Evolutionary conservation across 2,329 filamentous ascomycete species (phyloP).

Genomic region (Plectosphaerella sp.): DNA sequence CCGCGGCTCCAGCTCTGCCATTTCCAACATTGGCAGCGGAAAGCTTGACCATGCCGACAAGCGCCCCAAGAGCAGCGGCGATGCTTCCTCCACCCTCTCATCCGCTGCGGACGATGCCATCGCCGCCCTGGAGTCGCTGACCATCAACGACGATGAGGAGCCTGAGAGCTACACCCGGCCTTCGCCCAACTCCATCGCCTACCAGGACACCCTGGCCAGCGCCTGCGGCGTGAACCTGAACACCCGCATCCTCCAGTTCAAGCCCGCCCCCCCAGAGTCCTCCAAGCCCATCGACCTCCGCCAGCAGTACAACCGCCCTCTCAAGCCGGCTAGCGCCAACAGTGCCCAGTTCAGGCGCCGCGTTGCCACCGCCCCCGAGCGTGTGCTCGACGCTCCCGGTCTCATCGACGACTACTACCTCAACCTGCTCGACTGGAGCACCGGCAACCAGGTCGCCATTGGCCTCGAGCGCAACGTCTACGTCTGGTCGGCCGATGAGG

Average conservation of each 20-base stretch:
- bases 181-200: slow-evolving; percentile 83
- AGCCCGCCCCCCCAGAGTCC: slow-evolving; percentile 95
- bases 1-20: slow-evolving; percentile 82
- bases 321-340: slow-evolving; percentile 69
- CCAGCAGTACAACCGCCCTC: slow-evolving; percentile 94
- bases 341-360: slow-evolving; percentile 87
- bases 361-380: slow-evolving; percentile 90
- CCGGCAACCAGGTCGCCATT: slow-evolving; percentile 95
- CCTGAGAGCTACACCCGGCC: slow-evolving; percentile 67
- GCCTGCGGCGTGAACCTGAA: slow-evolving; percentile 91
- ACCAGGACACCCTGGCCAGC: slow-evolving; percentile 84
- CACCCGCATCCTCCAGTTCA: slow-evolving; percentile 95
- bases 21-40: slow-evolving; percentile 73
- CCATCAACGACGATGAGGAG: slow-evolving; percentile 67
- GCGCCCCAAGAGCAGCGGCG: slow-evolving; percentile 65
- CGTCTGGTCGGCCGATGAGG: slow-evolving; percentile 95
- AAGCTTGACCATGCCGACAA: slow-evolving; percentile 74
- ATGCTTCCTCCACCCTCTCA: slow-evolving; percentile 72
- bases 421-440: slow-evolving; percentile 97
- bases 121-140: slow-evolving; percentile 74
- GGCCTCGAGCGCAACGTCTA: slow-evolving; percentile 96
- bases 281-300: slow-evolving; percentile 97
- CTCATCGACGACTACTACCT: slow-evolving; percentile 99
- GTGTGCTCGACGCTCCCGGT: slow-evolving; percentile 91
- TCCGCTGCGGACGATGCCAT: slow-evolving; percentile 76